Base-by-base conservation (phyloP, 352 stramenopile genomes). In the Globisporangium apiculatum region DNA sequence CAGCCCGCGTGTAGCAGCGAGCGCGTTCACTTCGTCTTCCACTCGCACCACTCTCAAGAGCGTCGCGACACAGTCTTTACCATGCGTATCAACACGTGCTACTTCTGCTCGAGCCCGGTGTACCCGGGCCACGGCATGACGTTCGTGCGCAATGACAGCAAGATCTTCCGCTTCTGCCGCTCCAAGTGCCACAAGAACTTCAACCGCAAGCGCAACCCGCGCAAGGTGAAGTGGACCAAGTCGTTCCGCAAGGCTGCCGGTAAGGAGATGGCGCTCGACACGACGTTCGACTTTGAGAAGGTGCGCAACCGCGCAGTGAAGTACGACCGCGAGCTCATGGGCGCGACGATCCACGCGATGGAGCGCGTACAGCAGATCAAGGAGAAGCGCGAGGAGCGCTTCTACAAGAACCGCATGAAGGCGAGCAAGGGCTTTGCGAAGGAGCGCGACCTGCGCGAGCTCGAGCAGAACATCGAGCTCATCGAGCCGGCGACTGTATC, bases 131-230 rank as follows among this genome's bases (percentile, higher is more conserved):
- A 99, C 75, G 98, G 98, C 51, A 98, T 99, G 66, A 91, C 94
- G 43, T 99, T 99, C 72, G 97, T 99, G 61, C 88, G 98, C 57
- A 99, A 99, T 72, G 98, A 99, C 82, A 98, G 89, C 75, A 99
- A 99, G 84, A 90, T 98, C 55, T 99, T 99, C 73, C 90, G 95
- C 54, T 99, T 99, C 81, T 99, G 98, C 72, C 91, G 98, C 55
- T 99, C 97, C 49, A 99, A 99, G 85, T 99, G 98, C 86, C 96
- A 99, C 88, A 97, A 98, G 65, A 99, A 99, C 75, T 99, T 99
- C 68, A 99, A 99, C 74, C 97, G 97, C 81, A 99, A 99, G 83
- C 90, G 97, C 70, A 99, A 99, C 80, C 97, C 97, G 48, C 91
- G 97, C 56, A 99, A 99, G 82, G 96, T 99, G 14, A 98, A 98